Conservation (phyloP, 1,139 yeast genomes). For the Kodamaea sp. region DNA sequence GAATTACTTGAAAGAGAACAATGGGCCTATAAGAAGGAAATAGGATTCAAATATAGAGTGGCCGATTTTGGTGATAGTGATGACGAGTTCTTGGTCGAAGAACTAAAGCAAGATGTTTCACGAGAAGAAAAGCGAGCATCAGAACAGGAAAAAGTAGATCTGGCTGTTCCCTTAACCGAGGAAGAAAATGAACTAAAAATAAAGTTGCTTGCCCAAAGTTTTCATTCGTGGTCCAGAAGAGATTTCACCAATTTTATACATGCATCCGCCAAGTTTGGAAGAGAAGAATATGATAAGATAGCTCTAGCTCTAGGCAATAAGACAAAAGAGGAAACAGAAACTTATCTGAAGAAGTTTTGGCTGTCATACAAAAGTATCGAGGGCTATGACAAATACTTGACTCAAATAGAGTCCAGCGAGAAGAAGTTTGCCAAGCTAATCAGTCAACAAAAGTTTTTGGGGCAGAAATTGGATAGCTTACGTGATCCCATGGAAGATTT, state of each 20-base stretch:
- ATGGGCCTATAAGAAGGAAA: slow-evolving; percentile 68
- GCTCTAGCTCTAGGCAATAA: slow-evolving; percentile 70
- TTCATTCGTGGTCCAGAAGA: slow-evolving; percentile 80
- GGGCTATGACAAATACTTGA: slow-evolving; percentile 80
- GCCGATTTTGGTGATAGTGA: slow-evolving; percentile 55
- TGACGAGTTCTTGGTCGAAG: slow-evolving; percentile 59
- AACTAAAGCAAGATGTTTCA: slow-evolving; percentile 36
- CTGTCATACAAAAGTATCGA: slow-evolving; percentile 67
- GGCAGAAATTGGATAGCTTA: slow-evolving; percentile 60
- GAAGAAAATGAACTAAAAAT: slow-evolving; percentile 72
- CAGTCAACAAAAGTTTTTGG: slow-evolving; percentile 67
- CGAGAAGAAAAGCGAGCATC: slow-evolving; percentile 46
- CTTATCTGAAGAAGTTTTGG: slow-evolving; percentile 78
- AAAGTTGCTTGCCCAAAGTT: slow-evolving; percentile 62
- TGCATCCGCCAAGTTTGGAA: slow-evolving; percentile 78
- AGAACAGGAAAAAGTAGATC: slow-evolving; percentile 69
- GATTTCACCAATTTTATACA: slow-evolving; percentile 87
- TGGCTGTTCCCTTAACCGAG: slow-evolving; percentile 70
- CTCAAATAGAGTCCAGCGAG: slow-evolving; percentile 90
- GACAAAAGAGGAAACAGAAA: slow-evolving; percentile 64
- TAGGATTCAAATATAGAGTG: slow-evolving; percentile 66
- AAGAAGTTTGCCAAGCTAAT: slow-evolving; percentile 65
- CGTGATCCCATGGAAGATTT: slow-evolving; percentile 76
- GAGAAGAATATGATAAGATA: slow-evolving; percentile 59
- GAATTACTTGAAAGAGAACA: slow-evolving; percentile 78